Base-by-base conservation (phyloP, 1,139 yeast species). In the Geotrichum histeridarum region DNA sequence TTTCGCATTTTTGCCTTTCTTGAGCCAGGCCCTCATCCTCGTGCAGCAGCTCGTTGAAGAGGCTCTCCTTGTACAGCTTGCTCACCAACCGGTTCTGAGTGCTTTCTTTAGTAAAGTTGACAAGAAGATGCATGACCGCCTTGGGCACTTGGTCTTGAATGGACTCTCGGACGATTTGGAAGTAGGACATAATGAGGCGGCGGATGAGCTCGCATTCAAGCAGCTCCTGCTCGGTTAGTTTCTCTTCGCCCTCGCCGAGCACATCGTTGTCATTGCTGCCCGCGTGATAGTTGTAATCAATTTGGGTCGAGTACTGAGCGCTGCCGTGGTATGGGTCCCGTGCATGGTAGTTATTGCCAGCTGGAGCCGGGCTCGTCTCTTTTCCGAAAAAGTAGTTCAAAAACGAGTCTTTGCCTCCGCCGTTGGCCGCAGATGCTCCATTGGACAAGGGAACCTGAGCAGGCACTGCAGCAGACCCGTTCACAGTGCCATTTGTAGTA, bases 101-200 rank as follows among this genome's bases (percentile, higher is more conserved):
- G 42, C 84, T 77, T 58, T 88, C 95, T 67, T 91, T 90, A 59
- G 85, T 81, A 70, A 78, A 85, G 72, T 94, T 91, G 27, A 94
- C 99, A 64, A 94, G 77, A 57, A 93, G 74, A 66, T 96, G 94
- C 99, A 94, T 94, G 62, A 93, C 87, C 9, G 96, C 94, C 70
- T 94, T 94, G 50, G 99, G 99, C 50, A 94, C 96, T 73, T 91
- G 99, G 71, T 94, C 99, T 69, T 90, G 95, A 57, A 94, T 84
- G 77, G 90, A 86, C 72, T 93, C 97, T 59, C 98, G 80, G 30
- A 94, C 88, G 62, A 93, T 91, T 32, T 86, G 81, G 67, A 94
- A 94, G 70, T 94, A 94, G 0, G 97, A 90, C n/a, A 86, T 79
- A 59, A 94, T 93, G 64, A 94, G 77, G 64, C 96, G 79, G 63